phyloP scores from a whole-genome alignment of 2,329 filamentous ascomycete genomes.

The Whalleya microplaca region DNA sequence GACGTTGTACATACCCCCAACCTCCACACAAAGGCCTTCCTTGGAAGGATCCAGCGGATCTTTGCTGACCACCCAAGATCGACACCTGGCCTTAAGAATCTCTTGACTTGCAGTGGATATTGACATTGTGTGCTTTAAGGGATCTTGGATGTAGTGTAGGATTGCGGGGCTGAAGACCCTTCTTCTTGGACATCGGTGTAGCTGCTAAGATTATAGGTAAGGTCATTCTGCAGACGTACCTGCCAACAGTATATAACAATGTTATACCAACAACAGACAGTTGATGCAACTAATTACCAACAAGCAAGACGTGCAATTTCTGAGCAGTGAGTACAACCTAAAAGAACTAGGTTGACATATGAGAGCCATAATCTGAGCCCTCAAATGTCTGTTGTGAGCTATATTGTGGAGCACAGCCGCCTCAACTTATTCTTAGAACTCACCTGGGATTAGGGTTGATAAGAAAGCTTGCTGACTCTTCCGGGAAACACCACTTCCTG shows the following conservation, averaged over 20 bases:
- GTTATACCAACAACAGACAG: no score
- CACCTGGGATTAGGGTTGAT: not conserved
- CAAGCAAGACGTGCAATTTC: not conserved
- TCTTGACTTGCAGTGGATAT: not conserved
- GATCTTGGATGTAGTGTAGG: not conserved
- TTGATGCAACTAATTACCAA: not conserved
- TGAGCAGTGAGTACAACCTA: not conserved
- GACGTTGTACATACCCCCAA: not conserved
- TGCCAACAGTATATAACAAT: no score
- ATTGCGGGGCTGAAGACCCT: not conserved
- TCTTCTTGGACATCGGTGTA: not conserved
- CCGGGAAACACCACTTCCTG: not conserved
- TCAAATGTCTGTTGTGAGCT: not conserved
- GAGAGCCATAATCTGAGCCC: not conserved
- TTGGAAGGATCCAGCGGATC: not conserved
- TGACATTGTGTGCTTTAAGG: not conserved
- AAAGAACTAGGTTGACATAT: not conserved
- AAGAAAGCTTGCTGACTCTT: not conserved
- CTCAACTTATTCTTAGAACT: not conserved
- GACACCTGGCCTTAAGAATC: not conserved
- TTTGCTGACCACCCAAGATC: not conserved
- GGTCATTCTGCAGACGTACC: not conserved
- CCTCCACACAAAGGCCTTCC: not conserved
- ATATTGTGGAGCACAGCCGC: not conserved
- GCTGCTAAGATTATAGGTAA: not conserved